Percentiles rank a stretch among this genome's conserved stretches.
phyloP scores from a whole-genome alignment of 2,329 filamentous ascomycete species.

The Ilyonectria sp. region DNA sequence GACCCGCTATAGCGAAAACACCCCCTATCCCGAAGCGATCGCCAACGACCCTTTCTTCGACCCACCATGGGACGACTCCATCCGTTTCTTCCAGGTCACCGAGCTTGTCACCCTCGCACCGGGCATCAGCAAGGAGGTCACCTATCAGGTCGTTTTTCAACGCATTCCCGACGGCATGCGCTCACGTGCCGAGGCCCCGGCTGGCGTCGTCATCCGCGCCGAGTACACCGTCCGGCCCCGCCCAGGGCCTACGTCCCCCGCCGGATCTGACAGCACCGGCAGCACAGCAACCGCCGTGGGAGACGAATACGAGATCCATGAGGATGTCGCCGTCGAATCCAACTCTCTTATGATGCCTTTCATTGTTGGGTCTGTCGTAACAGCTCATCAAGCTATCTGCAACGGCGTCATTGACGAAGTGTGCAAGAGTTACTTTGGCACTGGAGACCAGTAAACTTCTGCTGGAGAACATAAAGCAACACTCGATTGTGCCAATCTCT shows the following conservation, averaged over 20 bases:
- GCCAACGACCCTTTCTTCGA: slow-evolving; percentile 60
- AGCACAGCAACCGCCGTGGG: slow-evolving; percentile 45
- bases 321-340: slow-evolving; percentile 52
- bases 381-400: slow-evolving; percentile 51
- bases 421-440: slow-evolving; percentile 45
- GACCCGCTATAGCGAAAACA: slow-evolving; percentile 53
- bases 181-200: slow-evolving; percentile 60
- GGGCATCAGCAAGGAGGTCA: slow-evolving; percentile 58
- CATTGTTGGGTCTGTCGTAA: slow-evolving; percentile 49
- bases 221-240: slow-evolving; percentile 52
- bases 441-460: neutral
- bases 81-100: slow-evolving; percentile 53
- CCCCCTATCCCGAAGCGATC: slow-evolving; percentile 52
- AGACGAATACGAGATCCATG: slow-evolving; percentile 53
- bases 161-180: slow-evolving; percentile 58
- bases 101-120: slow-evolving; percentile 56
- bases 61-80: slow-evolving; percentile 54
- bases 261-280: slow-evolving; percentile 46
- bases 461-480: neutral
- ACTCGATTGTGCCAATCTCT: neutral
- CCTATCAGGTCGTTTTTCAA: slow-evolving; percentile 62
- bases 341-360: slow-evolving; percentile 56
- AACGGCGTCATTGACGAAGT: slow-evolving; percentile 51
- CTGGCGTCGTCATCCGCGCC: slow-evolving; percentile 60
- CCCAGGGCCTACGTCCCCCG: slow-evolving; percentile 41